phyloP scores from a whole-genome alignment of 2,329 filamentous ascomycete species.

The Neodidymelliopsis sp. region DNA sequence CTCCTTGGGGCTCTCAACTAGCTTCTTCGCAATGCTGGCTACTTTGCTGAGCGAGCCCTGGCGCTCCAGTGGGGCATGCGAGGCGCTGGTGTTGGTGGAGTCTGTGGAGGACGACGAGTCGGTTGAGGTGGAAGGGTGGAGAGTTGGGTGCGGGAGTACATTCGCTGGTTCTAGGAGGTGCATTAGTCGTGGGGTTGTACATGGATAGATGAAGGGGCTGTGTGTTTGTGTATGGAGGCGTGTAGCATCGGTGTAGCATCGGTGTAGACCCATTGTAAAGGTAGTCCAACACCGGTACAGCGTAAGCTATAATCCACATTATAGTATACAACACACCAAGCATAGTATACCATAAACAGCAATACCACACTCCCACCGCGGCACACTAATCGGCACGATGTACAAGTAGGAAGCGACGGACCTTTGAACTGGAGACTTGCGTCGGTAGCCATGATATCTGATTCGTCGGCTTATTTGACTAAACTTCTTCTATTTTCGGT shows the following conservation, averaged over 20 bases:
- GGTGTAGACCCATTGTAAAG: not conserved
- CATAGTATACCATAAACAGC: constrained; percentile 1
- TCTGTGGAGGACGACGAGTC: constrained; percentile 8
- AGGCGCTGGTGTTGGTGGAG: not conserved
- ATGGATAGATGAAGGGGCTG: not conserved
- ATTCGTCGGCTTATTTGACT: not conserved
- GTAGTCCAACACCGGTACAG: constrained; percentile 8
- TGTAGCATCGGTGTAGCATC: not conserved
- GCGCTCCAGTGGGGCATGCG: not conserved
- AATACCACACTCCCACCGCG: not conserved
- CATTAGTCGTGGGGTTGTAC: not conserved
- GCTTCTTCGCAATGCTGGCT: constrained; percentile 4
- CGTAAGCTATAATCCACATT: not conserved
- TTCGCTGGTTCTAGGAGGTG: constrained; percentile 2
- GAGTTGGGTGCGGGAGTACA: constrained; percentile 2
- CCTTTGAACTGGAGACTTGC: constrained; percentile 11
- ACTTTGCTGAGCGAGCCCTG: constrained; percentile 13
- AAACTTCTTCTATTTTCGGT: not conserved
- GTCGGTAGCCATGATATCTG: constrained; percentile 4
- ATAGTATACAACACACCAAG: not conserved
- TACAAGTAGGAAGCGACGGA: not conserved
- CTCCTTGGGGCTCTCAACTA: constrained; percentile 15
- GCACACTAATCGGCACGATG: not conserved
- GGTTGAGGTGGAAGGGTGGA: not conserved
- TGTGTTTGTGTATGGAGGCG: not conserved